Base-by-base conservation (phyloP, 495 filamentous ascomycete species). In the Stereocaulon alpinum region DNA sequence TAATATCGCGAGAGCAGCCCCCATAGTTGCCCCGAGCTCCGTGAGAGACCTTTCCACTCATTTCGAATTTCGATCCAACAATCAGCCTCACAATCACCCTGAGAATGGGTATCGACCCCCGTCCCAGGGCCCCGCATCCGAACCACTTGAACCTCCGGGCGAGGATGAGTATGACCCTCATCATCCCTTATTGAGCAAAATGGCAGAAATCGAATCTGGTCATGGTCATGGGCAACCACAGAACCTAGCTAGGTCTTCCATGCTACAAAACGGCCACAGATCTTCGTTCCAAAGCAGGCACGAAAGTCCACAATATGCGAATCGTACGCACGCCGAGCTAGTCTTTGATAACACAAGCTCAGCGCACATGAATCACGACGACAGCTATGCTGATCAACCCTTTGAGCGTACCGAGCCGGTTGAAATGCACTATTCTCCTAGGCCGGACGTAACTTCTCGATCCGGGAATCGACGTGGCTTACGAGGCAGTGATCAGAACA, bases 141-240 rank as follows among this genome's bases (percentile, higher is more conserved):
- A 60, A 41, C 49, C 50, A 45, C 59, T 53, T n/a, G 66, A 68
- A 44, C 63, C 61, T 40, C 59, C 66, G 2, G 65, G 57, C 12
- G 73, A 73, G 42, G 70, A 76, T 62, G 73, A 75, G 55, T 76
- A 76, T 61, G 74, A 76, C 66, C 74, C 74, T 29, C 65, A 66
- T 40, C 65, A 67, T 29, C 74, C 74, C n/a, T 62, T 60, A n/a
- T 54, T 63, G 15, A 49, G 63, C 51, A 62, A 60, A 37, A 45
- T 50, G 18, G 37, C 43, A 5, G 45, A 34, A 27, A 41, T 60
- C 34, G 52, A 50, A 17, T 9, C 58, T 54, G 34, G 56, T 37
- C 12, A 52, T 22, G 17, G 18, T 29, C 32, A 52, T 22, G 17
- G 18, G 18, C 32, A 47, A 30, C 6, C 48, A 32, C 30, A 22